Percentiles rank a stretch among this genome's conserved stretches.
Evolutionary conservation across 2,329 filamentous ascomycete species (phyloP).

Genomic region (Fusarium sp.): DNA sequence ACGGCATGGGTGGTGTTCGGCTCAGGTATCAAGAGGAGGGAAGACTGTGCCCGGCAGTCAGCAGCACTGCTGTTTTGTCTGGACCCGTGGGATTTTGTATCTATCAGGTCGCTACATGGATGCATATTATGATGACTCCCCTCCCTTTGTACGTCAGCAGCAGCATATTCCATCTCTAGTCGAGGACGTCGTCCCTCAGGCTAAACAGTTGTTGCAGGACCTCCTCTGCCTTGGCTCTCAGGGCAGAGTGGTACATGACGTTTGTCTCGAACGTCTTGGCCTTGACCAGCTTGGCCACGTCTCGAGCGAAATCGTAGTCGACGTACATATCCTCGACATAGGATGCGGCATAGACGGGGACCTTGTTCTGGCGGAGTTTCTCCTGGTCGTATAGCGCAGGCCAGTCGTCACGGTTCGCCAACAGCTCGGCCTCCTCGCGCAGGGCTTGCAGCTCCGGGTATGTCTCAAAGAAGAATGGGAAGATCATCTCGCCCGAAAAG

Average conservation of each 20-base stretch:
- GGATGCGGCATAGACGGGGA: constrained; percentile 87
- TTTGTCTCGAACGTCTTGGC: constrained; percentile 89
- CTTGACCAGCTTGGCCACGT: constrained; percentile 80
- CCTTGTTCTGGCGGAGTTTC: constrained; percentile 79
- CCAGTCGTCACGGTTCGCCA: constrained; percentile 79
- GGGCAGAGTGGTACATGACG: constrained; percentile 85
- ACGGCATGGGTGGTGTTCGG: not conserved
- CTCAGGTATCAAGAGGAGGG: not conserved
- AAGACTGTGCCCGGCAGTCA: not conserved
- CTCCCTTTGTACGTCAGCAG: not conserved
- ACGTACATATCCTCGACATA: constrained; percentile 96
- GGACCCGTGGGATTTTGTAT: constrained; percentile 1
- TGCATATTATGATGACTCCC: not conserved
- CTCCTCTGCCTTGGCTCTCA: constrained; percentile 79
- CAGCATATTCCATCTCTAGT: constrained; percentile 52
- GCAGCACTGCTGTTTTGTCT: not conserved
- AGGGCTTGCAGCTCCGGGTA: constrained; percentile 81
- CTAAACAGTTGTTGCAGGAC: constrained; percentile 81
- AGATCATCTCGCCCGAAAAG: constrained; percentile 96
- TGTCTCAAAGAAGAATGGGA: constrained; percentile 84
- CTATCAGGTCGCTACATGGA: constrained; percentile 8
- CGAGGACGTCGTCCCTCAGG: constrained; percentile 76
- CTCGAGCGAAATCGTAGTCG: constrained; percentile 77
- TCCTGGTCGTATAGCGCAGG: constrained; percentile 79
- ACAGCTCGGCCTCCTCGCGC: constrained; percentile 73